A percentile compares a stretch with the other conserved stretches of the same genome.
Conservation (phyloP, 192 early-diverging fungal species). For the Oehlia diaphana region DNA sequence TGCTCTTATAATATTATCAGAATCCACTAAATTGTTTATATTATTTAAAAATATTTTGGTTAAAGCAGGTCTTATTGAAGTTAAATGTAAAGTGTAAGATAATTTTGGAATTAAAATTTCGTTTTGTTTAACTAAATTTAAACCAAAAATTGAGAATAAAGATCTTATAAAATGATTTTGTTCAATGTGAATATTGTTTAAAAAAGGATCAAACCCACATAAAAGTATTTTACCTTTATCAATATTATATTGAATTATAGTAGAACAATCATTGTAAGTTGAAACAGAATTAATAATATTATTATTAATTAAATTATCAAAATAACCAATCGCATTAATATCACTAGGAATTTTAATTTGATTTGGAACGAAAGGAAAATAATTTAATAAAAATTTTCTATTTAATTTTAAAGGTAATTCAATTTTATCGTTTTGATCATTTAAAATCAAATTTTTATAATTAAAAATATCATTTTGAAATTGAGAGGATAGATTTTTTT, state of each 20-base stretch:
- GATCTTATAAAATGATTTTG: neutral
- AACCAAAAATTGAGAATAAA: conserved; percentile 4
- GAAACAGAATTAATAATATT: neutral
- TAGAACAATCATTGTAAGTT: neutral
- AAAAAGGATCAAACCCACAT: neutral
- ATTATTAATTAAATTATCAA: neutral
- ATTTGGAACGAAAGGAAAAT: neutral
- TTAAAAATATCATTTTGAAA: conserved; percentile 50
- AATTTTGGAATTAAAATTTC: neutral
- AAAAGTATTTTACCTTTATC: neutral
- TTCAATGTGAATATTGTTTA: neutral
- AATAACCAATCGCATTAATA: neutral
- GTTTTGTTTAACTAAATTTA: neutral
- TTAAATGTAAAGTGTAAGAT: neutral
- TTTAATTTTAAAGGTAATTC: conserved; percentile 5
- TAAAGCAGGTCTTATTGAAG: conserved; percentile 20
- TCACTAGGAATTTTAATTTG: neutral
- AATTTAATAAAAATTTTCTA: neutral
- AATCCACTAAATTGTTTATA: neutral
- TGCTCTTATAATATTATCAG: neutral
- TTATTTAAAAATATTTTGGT: neutral
- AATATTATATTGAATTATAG: conserved; percentile 1
- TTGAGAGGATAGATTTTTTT: conserved; percentile 62
- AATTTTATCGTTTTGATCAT: neutral
- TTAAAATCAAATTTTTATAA: conserved; percentile 75